Evolutionary conservation across 75 land plant species (phyloP).

Genomic region (Pseudotsuga menziesii): DNA sequence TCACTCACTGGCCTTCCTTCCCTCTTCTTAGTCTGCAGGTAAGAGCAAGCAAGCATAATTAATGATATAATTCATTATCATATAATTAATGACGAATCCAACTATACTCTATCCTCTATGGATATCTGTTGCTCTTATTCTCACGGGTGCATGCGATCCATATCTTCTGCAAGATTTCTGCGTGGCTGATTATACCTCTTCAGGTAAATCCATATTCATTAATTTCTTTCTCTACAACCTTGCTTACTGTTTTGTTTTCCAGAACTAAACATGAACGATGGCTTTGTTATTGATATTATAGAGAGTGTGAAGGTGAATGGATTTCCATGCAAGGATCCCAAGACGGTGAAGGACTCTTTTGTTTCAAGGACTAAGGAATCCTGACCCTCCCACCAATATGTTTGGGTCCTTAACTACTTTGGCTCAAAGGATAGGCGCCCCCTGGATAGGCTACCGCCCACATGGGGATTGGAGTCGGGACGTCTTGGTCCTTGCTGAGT

Average conservation of each 20-base stretch:
- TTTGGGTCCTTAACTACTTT: conserved; percentile 19
- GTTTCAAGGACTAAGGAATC: conserved; percentile 22
- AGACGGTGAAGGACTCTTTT: conserved; percentile 14
- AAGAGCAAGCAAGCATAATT: too few relatives aligned
- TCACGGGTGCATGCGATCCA: conserved; percentile 3
- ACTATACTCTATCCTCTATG: neutral
- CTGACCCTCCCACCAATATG: conserved; percentile 18
- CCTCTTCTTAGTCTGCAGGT: too few relatives aligned
- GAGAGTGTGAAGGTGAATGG: conserved; percentile 27
- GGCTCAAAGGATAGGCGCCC: too few relatives aligned
- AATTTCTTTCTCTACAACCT: neutral
- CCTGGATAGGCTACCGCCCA: too few relatives aligned
- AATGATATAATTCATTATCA: too few relatives aligned
- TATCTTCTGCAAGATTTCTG: conserved; percentile 13
- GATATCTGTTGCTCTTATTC: neutral
- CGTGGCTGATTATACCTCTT: neutral
- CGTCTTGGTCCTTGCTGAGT: too few relatives aligned
- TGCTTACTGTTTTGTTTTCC: neutral
- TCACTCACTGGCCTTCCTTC: too few relatives aligned
- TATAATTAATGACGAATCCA: neutral
- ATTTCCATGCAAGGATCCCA: conserved; percentile 34
- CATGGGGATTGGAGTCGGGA: too few relatives aligned
- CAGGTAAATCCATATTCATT: neutral
- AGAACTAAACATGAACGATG: neutral
- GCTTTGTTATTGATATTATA: neutral